Conservation (phyloP, 2,329 filamentous ascomycete genomes). For the Arthroderma sp. region DNA sequence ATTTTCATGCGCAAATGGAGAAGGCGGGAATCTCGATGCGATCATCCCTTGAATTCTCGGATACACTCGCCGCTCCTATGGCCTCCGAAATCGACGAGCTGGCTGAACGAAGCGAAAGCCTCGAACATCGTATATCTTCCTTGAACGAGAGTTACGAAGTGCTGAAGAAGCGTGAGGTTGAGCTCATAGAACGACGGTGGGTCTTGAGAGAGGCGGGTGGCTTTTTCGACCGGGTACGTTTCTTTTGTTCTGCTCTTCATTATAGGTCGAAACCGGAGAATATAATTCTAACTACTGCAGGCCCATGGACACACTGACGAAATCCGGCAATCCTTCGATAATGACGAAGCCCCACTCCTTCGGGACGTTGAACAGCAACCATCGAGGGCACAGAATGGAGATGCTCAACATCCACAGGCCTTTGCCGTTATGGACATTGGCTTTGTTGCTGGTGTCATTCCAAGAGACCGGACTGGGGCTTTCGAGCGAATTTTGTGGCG, state of each 20-base stretch:
- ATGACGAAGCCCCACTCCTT: constrained; percentile 85
- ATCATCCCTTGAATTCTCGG: constrained; percentile 80
- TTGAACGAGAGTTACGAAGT: constrained; percentile 98
- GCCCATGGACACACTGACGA: constrained; percentile 95
- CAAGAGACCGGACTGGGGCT: constrained; percentile 78
- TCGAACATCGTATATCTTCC: constrained; percentile 82
- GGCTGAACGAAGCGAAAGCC: constrained; percentile 75
- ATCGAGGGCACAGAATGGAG: constrained; percentile 47
- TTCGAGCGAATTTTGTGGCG: constrained; percentile 98
- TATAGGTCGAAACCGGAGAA: no score
- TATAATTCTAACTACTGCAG: constrained; percentile 16
- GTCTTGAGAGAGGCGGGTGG: constrained; percentile 89
- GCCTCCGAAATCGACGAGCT: constrained; percentile 95
- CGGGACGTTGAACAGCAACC: constrained; percentile 78
- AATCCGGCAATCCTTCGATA: constrained; percentile 73
- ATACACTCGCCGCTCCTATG: constrained; percentile 73
- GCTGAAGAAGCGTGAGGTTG: constrained; percentile 91
- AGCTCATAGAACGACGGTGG: constrained; percentile 97
- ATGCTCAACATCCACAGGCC: constrained; percentile 52
- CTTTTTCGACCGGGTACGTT: constrained; percentile 69
- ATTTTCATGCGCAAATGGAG: constrained; percentile 92
- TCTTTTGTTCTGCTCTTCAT: not conserved
- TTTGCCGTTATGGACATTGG: constrained; percentile 99
- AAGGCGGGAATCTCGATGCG: constrained; percentile 76
- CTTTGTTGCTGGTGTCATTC: constrained; percentile 92